Percentiles rank a stretch among this genome's conserved stretches.
phyloP scores from a whole-genome alignment of 31 red algal genomes.

The Odonthalia washingtoniensis region DNA sequence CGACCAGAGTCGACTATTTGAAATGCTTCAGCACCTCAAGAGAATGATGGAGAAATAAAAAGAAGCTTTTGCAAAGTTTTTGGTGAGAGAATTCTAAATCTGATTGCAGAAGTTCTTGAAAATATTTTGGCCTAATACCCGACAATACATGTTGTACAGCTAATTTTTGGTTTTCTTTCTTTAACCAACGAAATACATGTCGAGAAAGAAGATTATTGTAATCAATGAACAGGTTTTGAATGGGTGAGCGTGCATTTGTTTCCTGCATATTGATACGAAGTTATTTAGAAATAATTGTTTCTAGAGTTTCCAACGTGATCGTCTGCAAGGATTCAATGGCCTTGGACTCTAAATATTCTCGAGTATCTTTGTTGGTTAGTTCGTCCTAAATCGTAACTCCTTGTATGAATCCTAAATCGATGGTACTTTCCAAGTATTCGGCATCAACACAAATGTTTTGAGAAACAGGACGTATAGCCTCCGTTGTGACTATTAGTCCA shows the following conservation, averaged over 20 bases:
- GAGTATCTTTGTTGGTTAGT: neutral
- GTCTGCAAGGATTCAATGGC: neutral
- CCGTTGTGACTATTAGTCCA: neutral
- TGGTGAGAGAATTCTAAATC: conserved; percentile 10
- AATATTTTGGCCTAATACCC: neutral
- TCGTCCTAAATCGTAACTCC: neutral
- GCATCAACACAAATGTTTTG: neutral
- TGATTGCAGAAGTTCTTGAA: neutral
- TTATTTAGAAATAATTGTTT: neutral
- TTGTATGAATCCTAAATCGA: neutral
- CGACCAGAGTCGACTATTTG: neutral
- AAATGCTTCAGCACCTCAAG: conserved; percentile 5
- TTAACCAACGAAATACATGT: neutral
- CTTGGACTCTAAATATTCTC: neutral
- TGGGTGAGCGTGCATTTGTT: neutral
- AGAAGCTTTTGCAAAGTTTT: neutral
- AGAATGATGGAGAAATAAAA: neutral
- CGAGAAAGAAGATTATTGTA: neutral
- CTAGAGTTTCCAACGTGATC: neutral
- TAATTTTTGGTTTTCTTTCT: neutral
- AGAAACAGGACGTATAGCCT: neutral
- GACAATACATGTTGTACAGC: neutral
- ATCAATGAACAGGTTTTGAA: neutral
- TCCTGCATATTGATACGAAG: neutral
- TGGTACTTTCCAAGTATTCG: conserved; percentile 20